Conservation (phyloP, 768 basidiomycete genomes). For the Termitomyces sp. region DNA sequence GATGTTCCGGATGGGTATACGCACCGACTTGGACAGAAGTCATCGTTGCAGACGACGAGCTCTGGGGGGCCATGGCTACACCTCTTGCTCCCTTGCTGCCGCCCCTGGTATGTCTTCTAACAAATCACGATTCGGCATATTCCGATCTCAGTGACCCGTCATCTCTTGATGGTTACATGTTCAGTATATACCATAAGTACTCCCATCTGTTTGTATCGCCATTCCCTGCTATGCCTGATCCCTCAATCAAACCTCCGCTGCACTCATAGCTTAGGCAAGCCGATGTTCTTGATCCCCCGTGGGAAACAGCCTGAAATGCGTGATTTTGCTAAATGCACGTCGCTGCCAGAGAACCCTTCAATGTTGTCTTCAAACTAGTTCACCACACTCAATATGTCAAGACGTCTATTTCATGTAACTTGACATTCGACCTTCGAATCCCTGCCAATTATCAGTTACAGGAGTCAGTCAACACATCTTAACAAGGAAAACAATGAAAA, state of each 20-base stretch:
- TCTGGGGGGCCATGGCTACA: constrained; percentile 67
- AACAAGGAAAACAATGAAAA: no score
- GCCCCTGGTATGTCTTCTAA: constrained; percentile 16
- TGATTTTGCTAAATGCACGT: neutral
- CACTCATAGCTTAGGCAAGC: neutral
- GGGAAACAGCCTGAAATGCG: neutral
- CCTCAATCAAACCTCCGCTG: neutral
- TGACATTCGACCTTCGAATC: no score
- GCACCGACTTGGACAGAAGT: constrained; percentile 93
- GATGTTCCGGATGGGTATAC: constrained; percentile 25
- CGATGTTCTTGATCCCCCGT: neutral
- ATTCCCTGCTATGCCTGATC: neutral
- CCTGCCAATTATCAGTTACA: no score
- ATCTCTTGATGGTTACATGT: constrained; percentile 4
- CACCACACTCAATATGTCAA: neutral
- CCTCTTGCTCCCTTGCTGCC: constrained; percentile 24
- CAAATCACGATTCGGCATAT: constrained; percentile 30
- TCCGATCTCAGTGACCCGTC: constrained; percentile 20
- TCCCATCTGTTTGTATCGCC: neutral
- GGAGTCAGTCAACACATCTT: no score
- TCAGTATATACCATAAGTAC: neutral
- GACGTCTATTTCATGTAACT: no score
- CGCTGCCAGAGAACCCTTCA: neutral
- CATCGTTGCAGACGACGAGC: constrained; percentile 65
- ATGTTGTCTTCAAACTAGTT: neutral